Evolutionary conservation across 2,329 filamentous ascomycete genomes (phyloP), one percentile per base, ranked within the genome.

Genomic region (Chrysoporthe puriensis): DNA sequence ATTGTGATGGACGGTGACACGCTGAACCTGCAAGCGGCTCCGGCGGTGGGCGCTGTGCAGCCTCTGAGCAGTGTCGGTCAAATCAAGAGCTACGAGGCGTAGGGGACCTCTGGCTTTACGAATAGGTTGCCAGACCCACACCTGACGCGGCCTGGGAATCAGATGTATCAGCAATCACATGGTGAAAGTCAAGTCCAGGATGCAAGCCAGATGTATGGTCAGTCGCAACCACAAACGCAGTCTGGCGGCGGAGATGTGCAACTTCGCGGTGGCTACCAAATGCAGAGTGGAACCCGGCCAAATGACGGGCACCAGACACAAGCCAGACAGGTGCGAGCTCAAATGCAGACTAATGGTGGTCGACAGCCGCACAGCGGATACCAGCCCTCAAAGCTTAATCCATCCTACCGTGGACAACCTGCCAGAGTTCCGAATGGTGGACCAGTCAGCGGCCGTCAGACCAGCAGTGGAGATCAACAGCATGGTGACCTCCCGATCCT

Each of bases 51-150:
- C 60, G 79, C 78, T 9, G 81, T 87, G 63, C 85, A 86, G 72
- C 86, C 87, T 16, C 79, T 87, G 64, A 86, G 86, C 74, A 83
- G 79, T 40, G 82, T 84, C 66, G 84, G 85, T 4, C 82, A 83
- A 66, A 79, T 87, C 70, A 90, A 89, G 78, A 87, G 81, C 72
- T 86, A 83, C 70, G 86, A 88, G 74, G 82, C 84, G 66, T 88
- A 79, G 72, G 63, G 18, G 11, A 59, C 16, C 63, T 50, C 16
- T 59, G 16, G 59, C 62, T 63, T n/a, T 36, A 60, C 5, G 50
- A 54, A 13, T 34, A 2, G 3, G 14, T 14, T 7, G 50, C 13
- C 13, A 54, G 21, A 13, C 50, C 32, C 26, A 14, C 11, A 4
- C 26, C 16, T 16, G 34, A 13, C 26, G 43, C 58, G 44, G 34